Base-by-base conservation (phyloP, 2,329 filamentous ascomycete genomes). In the Chaetomium sp. region DNA sequence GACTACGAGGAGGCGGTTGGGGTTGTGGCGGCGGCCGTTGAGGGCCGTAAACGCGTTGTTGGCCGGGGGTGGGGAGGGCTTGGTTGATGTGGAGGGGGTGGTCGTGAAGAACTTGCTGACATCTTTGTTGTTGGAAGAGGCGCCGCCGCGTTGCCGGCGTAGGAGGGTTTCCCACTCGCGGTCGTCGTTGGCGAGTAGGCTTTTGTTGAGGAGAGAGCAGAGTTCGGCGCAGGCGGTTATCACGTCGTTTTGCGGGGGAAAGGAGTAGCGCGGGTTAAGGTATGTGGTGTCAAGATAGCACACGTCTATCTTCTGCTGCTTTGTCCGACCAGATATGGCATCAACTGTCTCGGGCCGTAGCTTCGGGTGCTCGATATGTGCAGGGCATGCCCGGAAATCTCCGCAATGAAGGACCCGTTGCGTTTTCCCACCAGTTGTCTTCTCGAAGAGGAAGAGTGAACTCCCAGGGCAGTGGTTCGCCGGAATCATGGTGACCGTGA, bases 221-320 rank as follows among this genome's bases (percentile, higher is more conserved):
- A 98, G 87, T 42, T 96, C 90, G 4, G 92, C 91, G 73, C 93
- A 97, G 9, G 94, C 90, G 68, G 85, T 82, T 67, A 98, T 92
- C 62, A 99, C 95, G 70, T 95, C 89, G 63, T 90, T 84, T 74
- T 99, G 95, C 3, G 87, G 89, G 0, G 95, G 95, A 71, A 99
- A 99, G 0, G 94, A 90, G 76, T 98, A 99, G 68, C 93, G 93
- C 0, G 95, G 95, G 68, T 95, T 97, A 12, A 99, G 84, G 74
- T 99, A 99, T 0, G 95, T 99, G 0, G 95, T 99, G 74, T 99
- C 95, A 9, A 99, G 86, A 75, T 99, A 99, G 79, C 95, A 98
- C 31, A 94, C 87, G 73, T 99, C 94, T 62, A 99, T 93, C 72
- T 89, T 92, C 74, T 98, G 95, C 72, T 95, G 90, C 65, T 82